A percentile compares a stretch with the other conserved stretches of the same genome.
Conservation (phyloP, 2,329 filamentous ascomycete genomes). For the Hypoxylon sp. region DNA sequence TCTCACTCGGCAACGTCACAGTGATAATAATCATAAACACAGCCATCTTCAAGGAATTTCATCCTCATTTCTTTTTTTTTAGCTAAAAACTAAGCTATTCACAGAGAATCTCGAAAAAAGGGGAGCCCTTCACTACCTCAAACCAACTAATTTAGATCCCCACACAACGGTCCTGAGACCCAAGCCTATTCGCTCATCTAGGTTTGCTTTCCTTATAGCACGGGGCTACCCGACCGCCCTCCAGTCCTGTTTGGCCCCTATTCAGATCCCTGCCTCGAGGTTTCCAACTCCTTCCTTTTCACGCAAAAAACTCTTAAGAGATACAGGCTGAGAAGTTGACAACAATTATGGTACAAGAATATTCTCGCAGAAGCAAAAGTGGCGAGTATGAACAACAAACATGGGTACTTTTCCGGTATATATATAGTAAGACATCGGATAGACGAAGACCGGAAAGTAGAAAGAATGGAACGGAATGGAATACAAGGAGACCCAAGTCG, state of each 20-base stretch:
- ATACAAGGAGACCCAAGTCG: constrained; percentile 32
- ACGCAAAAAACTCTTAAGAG: background rate
- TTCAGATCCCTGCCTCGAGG: constrained; percentile 18
- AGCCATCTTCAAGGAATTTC: constrained; percentile 5
- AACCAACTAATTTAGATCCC: constrained; percentile 25
- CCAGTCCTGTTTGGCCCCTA: constrained; percentile 35
- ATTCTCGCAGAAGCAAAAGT: constrained; percentile 17
- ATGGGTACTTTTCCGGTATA: constrained; percentile 9
- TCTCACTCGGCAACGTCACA: background rate
- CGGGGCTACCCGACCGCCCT: constrained; percentile 31
- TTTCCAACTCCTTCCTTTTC: constrained; percentile 29
- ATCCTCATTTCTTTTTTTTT: constrained; percentile 42
- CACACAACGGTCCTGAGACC: constrained; percentile 40
- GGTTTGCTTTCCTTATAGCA: constrained; percentile 39
- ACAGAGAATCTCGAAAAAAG: constrained; percentile 27
- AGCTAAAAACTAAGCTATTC: constrained; percentile 39
- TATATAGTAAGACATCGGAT: constrained; percentile 24
- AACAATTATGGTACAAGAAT: constrained; percentile 34
- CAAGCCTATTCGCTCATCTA: constrained; percentile 33
- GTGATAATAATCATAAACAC: constrained; percentile 1
- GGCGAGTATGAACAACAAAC: constrained; percentile 14
- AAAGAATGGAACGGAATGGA: constrained; percentile 11
- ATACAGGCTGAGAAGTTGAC: constrained; percentile 11
- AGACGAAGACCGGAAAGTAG: background rate
- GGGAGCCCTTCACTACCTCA: constrained; percentile 16